Conservation (phyloP, 257 asterid genomes). For the Voacanga thouarsii region DNA sequence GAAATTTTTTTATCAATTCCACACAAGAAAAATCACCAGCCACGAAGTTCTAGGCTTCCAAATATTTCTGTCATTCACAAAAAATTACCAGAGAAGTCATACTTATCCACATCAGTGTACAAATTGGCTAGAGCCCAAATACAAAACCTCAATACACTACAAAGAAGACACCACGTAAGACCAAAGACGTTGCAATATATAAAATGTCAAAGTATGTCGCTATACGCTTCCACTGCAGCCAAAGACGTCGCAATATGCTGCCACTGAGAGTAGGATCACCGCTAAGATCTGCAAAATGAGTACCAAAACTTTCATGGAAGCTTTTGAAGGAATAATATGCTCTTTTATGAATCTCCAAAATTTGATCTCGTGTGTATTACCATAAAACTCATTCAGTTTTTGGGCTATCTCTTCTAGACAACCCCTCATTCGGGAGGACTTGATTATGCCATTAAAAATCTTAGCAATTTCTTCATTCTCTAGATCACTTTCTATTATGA, state of each 20-base stretch:
- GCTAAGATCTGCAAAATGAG: neutral
- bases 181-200: too few relatives aligned
- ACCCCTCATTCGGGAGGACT: neutral
- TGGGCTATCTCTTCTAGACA: neutral
- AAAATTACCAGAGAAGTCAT: too few relatives aligned
- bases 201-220: too few relatives aligned
- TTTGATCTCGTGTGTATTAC: neutral
- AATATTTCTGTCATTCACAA: too few relatives aligned
- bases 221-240: neutral
- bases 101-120: too few relatives aligned
- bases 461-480: neutral
- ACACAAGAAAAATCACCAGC: too few relatives aligned
- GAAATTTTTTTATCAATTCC: too few relatives aligned
- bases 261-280: neutral
- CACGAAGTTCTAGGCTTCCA: too few relatives aligned
- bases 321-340: neutral
- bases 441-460: neutral
- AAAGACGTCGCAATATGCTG: neutral
- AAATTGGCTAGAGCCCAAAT: too few relatives aligned
- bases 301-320: neutral
- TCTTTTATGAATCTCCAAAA: neutral
- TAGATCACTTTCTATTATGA: neutral
- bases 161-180: too few relatives aligned
- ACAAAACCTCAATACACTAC: too few relatives aligned
- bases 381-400: neutral